Conservation (phyloP, 148 eudicot species). For the Camellia lanceoleosa region DNA sequence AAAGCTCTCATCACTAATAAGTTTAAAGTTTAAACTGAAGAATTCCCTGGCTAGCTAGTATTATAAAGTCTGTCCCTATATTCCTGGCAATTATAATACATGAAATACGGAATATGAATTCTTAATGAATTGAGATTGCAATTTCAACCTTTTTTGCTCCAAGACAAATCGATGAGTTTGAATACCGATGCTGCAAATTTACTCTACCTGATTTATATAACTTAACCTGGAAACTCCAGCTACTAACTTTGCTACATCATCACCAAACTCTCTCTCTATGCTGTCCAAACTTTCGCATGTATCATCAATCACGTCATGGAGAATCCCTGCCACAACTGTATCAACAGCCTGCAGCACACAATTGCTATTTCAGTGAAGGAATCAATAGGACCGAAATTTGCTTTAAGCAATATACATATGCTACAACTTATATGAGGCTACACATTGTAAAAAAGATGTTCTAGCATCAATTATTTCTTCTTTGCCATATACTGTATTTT, state of each 20-base stretch:
- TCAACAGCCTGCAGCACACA: constrained; percentile 68
- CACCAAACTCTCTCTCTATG: constrained; percentile 64
- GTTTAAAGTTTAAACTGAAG: background rate
- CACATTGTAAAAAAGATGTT: background rate
- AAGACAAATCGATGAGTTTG: background rate
- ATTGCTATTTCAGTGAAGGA: constrained; percentile 13
- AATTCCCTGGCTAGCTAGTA: background rate
- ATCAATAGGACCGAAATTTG: background rate
- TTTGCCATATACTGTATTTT: background rate
- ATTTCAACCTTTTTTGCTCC: background rate
- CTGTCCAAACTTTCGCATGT: constrained; percentile 55
- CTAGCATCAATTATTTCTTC: background rate
- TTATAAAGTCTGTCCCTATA: background rate
- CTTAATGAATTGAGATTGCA: background rate
- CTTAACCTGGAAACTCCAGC: constrained; percentile 95
- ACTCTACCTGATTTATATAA: constrained; percentile 77
- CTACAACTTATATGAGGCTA: background rate
- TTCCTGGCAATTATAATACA: background rate
- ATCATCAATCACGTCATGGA: constrained; percentile 92
- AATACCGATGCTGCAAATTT: background rate
- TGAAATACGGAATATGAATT: background rate
- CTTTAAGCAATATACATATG: background rate
- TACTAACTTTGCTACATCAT: constrained; percentile 77
- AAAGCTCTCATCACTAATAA: background rate
- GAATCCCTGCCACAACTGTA: constrained; percentile 91